Evolutionary conservation across 1,284 basidiomycete genomes (phyloP).

Genomic region (Leccinum subfulvum): DNA sequence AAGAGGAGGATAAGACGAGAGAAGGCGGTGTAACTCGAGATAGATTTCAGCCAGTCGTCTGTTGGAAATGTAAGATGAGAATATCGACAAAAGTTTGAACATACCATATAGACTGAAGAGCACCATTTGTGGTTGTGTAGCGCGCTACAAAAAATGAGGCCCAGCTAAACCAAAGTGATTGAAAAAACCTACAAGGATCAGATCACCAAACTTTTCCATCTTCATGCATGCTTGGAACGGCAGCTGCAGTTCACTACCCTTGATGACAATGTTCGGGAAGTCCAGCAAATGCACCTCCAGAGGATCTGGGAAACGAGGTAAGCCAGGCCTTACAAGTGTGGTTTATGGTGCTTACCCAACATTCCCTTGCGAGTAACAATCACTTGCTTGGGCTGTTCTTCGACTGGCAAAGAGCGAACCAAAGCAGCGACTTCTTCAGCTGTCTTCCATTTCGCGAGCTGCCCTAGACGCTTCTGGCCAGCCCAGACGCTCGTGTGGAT

Average conservation of each 20-base stretch:
- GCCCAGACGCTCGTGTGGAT: constrained; percentile 99
- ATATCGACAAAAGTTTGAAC: constrained; percentile 13
- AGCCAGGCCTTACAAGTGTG: background rate
- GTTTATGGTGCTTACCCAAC: constrained; percentile 60
- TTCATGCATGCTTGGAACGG: constrained; percentile 99
- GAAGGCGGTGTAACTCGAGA: constrained; percentile 99
- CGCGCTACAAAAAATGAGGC: constrained; percentile 52
- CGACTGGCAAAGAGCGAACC: constrained; percentile 94
- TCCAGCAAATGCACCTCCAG: constrained; percentile 98
- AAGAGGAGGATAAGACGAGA: constrained; percentile 94
- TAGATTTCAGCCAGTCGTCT: constrained; percentile 99
- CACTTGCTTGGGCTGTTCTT: constrained; percentile 99
- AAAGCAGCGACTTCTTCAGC: constrained; percentile 99
- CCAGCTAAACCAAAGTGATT: background rate
- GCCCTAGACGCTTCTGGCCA: constrained; percentile 98
- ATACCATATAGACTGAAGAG: constrained; percentile 93
- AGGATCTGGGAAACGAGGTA: constrained; percentile 57
- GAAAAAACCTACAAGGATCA: constrained; percentile 69
- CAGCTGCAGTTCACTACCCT: constrained; percentile 95
- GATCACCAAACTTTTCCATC: constrained; percentile 99
- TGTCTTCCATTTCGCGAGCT: constrained; percentile 99
- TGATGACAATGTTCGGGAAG: constrained; percentile 99
- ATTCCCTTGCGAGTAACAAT: constrained; percentile 99
- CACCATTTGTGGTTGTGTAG: constrained; percentile 99
- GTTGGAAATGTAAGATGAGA: constrained; percentile 10